Evolutionary conservation across 2,329 filamentous ascomycete species (phyloP), one percentile per base, ranked within the genome.

Genomic region (Escovopsis weberi): DNA sequence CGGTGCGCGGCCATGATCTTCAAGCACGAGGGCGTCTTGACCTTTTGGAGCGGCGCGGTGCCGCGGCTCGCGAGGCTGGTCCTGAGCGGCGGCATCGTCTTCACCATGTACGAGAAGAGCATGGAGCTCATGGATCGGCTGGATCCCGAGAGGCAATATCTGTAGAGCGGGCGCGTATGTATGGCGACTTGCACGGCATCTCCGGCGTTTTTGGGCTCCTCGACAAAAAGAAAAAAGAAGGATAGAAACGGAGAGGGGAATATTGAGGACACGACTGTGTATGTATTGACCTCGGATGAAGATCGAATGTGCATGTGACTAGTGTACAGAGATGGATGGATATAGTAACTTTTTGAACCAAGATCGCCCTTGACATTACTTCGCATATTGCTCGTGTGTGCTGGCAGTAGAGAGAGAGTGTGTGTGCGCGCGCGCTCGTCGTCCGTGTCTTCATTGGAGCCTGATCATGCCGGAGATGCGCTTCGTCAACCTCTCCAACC

Each of bases 81-180:
- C 36, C 63, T 96, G 62, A 95, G 87, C 56, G 91, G 91, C 43
- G 91, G 91, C 15, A 94, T 98, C 56, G 91, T 98, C 35, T 98
- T 98, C 58, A 93, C 91, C 19, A 93, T 96, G 80, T 91, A 95
- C 60, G 89, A 96, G 68, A 95, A 95, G 74, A 84, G 82, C 45
- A 96, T 96, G 69, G 89, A 95, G 42, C 54, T 87, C 45, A 78
- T 98, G 68, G 76, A 85, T 54, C 70, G 60, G 55, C 45, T 88
- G 41, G 91, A 98, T 59, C 91, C 91, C 0, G 75, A 93, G 54
- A 78, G 79, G 57, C 82, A 73, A 59, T 95, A 93, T 58, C 75
- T 96, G 49, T 93, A 55, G 44, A 7, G 15, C 15, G 15, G 15
- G 15, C 15, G 15, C 45, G 42, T 19, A 39, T 15, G 36, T 30